These are phyloP conservation scores for Fagopyrum tataricum DNA, from an alignment of 148 eudicot species.

Conservation along the genomic window DNA sequence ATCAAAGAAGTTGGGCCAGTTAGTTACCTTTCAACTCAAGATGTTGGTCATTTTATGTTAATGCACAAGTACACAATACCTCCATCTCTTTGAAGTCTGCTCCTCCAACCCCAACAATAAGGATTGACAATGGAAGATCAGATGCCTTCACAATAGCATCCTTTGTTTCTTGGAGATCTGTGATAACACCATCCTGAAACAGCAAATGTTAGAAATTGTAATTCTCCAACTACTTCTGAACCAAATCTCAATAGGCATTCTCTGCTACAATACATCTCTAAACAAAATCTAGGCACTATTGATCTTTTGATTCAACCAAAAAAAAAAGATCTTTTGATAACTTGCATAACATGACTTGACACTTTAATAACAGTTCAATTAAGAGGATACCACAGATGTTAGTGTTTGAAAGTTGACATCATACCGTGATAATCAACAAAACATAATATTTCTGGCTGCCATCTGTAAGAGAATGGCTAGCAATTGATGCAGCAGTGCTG, in stretches of 20 bases:
- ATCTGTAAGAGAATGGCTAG: conserved; percentile 56
- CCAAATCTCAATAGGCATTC: not conserved
- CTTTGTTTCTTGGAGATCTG: conserved; percentile 97
- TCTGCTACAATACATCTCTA: not conserved
- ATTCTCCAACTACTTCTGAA: not conserved
- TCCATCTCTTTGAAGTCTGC: conserved; percentile 98
- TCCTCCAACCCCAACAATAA: conserved; percentile 98
- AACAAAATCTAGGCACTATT: not conserved
- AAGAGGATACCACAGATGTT: not conserved
- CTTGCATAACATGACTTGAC: not conserved
- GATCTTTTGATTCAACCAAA: too few species aligned
- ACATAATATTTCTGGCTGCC: conserved; percentile 70
- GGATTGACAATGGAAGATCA: conserved; percentile 89
- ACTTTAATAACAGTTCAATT: not conserved
- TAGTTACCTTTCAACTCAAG: not conserved
- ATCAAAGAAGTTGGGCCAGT: not conserved
- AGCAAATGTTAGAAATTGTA: not conserved
- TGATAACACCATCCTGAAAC: conserved; percentile 88
- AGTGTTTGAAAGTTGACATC: conserved; percentile 8
- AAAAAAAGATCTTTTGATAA: too few species aligned
- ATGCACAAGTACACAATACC: conserved; percentile 31
- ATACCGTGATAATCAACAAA: conserved; percentile 87
- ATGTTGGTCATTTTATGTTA: not conserved
- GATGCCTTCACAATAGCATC: conserved; percentile 94
- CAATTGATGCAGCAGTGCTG: conserved; percentile 67